Base-by-base conservation (phyloP, 148 eudicot species). In the Hydrangea macrophylla region DNA sequence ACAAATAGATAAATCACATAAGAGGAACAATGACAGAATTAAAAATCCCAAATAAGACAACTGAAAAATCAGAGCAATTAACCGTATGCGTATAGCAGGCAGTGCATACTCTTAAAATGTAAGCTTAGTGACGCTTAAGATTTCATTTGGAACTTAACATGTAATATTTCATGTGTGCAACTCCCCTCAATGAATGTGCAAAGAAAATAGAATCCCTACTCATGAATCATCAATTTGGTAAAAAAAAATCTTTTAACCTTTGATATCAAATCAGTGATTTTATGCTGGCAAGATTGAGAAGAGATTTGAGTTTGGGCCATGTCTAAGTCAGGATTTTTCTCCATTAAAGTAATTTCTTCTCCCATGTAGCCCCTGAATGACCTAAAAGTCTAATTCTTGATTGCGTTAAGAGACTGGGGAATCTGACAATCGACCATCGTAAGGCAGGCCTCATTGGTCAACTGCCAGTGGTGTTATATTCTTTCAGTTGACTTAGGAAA, bases 31-130 rank as follows among this genome's bases (percentile, higher is more conserved):
- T 0, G 12, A 20, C 32, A 26, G 6, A 35, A 45, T 24, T 7
- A 65, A 58, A 57, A 18, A 64, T 56, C 26, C 30, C 12, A 53
- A 69, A 60, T 58, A 39, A 71, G 15, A 67, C 17, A 27, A n/a
- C 51, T 4, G 28, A 63, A 23, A 68, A 55, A 5, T 25, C 12
- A n/a, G 58, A n/a, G 27, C 18, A 42, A 22, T 7, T 37, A 13
- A 17, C 26, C n/a, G n/a, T n/a, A n/a, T n/a, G n/a, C n/a, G 8
- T 8, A 35, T 35, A 35, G 39, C 39, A 35, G 8, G 39, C 8
- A 8, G 8, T 35, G 5, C 39, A 3, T 48, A 15, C 22, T 7
- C 5, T 48, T 8, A 35, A 8, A 35, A 18, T 48, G 22, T n/a
- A n/a, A n/a, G n/a, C n/a, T n/a, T n/a, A n/a, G n/a, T n/a, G n/a